Base-by-base conservation (phyloP, 148 eudicot genomes). In the Chenopodium formosanum region DNA sequence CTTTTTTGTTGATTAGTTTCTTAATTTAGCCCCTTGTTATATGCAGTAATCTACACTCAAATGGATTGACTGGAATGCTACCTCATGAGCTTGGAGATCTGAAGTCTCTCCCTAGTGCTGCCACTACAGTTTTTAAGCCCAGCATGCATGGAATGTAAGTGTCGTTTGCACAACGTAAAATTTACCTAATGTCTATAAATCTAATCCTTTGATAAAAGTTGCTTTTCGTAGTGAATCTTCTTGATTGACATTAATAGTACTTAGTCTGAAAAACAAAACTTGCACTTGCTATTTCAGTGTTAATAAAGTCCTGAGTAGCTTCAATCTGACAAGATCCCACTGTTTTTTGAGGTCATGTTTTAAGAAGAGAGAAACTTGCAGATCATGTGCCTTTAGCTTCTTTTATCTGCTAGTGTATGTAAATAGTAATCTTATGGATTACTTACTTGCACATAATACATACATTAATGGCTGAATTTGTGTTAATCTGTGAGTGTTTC, bases 41-140 rank as follows among this genome's bases (percentile, higher is more conserved):
- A 27, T 64, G 63, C 78, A 97, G 98, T 80, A 94, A 94, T 77
- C 89, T 97, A 77, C 89, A 89, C 65, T 94, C 95, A 4, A 97
- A 97, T 86, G 95, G 87, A 76, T 87, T 97, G 79, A 91, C 93
- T 14, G 98, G 99, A 73, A 85, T 58, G 68, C 81, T 97, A 82
- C 97, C 97, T 56, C 81, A 82, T 10, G 91, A 91, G 85, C 89
- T 97, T 82, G 92, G 92, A 67, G 85, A 87, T 66, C 84, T 97
- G 81, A 86, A 87, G 40, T 76, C 85, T 76, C 98, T 97, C 73
- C 98, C 94, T 22, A 94, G 88, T 79, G 81, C 82, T 79, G 83
- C 81, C 80, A 65, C 53, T 68, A 81, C 94, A 0, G 69, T 60
- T n/a, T 79, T 85, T 68, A 16, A 81, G 32, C 84, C 91, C 29